phyloP scores from a whole-genome alignment of 1,284 basidiomycete species.

The Ustilago hordei region DNA sequence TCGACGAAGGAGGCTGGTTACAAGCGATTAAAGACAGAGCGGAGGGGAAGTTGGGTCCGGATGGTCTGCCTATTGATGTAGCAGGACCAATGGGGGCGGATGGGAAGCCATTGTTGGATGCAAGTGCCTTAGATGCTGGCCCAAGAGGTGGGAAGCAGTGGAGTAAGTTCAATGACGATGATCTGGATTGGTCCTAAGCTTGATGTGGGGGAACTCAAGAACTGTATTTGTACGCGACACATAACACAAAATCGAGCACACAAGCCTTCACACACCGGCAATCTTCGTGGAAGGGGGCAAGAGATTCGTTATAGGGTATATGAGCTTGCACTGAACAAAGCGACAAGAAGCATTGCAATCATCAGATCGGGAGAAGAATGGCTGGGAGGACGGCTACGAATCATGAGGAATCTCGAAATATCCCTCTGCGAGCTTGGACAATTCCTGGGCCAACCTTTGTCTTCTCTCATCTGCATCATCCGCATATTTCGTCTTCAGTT shows the following conservation, averaged over 20 bases:
- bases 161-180: constrained; percentile 59
- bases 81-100: constrained; percentile 27
- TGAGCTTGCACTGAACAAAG: constrained; percentile 5
- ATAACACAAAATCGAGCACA: neutral
- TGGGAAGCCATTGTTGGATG: constrained; percentile 34
- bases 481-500: constrained; percentile 26
- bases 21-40: constrained; percentile 55
- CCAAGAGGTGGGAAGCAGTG: constrained; percentile 8
- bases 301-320: constrained; percentile 9
- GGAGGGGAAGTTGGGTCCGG: constrained; percentile 45
- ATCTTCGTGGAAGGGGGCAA: neutral
- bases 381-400: constrained; percentile 4
- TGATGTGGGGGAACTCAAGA: neutral
- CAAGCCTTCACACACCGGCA: neutral
- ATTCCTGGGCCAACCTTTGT: constrained; percentile 29
- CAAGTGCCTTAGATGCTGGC: constrained; percentile 15
- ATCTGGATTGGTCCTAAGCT: constrained; percentile 61
- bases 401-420: constrained; percentile 47
- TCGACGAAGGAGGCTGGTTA: constrained; percentile 64
- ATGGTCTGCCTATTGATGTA: constrained; percentile 37
- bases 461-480: constrained; percentile 25
- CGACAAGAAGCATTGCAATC: neutral
- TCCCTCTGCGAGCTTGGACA: constrained; percentile 35
- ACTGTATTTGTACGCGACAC: constrained; percentile 9
- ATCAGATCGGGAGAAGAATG: neutral